A percentile compares a stretch with the other conserved stretches of the same genome.
Conservation (phyloP, 768 basidiomycete species). For the Russula sp. region DNA sequence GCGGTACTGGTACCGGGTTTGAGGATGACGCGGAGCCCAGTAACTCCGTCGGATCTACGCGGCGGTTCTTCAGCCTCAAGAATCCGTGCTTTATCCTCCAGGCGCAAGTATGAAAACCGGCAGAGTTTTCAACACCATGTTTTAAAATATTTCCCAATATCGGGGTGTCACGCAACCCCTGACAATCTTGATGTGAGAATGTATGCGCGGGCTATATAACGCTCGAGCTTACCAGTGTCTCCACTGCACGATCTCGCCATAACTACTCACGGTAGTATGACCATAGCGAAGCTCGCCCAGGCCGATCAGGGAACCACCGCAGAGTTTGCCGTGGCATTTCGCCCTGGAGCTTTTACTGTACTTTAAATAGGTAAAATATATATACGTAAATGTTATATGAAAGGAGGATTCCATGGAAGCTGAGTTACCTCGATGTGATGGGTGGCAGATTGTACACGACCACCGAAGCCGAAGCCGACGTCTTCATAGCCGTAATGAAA, state of each 20-base stretch:
- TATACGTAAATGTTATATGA: slow-evolving; percentile 1
- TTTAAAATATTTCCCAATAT: slow-evolving; percentile 13
- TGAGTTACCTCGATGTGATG: slow-evolving; percentile 25
- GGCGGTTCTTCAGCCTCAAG: slow-evolving; percentile 53
- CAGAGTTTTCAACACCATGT: slow-evolving; percentile 15
- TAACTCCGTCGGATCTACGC: slow-evolving; percentile 59
- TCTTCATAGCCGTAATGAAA: background rate
- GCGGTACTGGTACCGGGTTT: slow-evolving; percentile 2
- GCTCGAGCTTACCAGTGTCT: slow-evolving; percentile 59
- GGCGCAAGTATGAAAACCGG: slow-evolving; percentile 32
- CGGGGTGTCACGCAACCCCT: slow-evolving; percentile 29
- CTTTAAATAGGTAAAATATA: slow-evolving; percentile 38
- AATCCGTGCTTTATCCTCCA: slow-evolving; percentile 62
- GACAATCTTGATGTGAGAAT: slow-evolving; percentile 12
- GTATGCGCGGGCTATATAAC: background rate
- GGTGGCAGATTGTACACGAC: background rate
- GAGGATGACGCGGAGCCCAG: slow-evolving; percentile 37
- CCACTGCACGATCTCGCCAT: slow-evolving; percentile 70
- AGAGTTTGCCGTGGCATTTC: slow-evolving; percentile 64
- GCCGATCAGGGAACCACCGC: slow-evolving; percentile 52
- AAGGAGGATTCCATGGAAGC: background rate
- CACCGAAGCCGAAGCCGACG: background rate
- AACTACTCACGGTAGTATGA: slow-evolving; percentile 41
- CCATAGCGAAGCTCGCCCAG: slow-evolving; percentile 67
- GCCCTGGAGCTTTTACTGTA: slow-evolving; percentile 70